Evolutionary conservation across 2,329 filamentous ascomycete species (phyloP).

Genomic region (Fusarium phyllophilum): DNA sequence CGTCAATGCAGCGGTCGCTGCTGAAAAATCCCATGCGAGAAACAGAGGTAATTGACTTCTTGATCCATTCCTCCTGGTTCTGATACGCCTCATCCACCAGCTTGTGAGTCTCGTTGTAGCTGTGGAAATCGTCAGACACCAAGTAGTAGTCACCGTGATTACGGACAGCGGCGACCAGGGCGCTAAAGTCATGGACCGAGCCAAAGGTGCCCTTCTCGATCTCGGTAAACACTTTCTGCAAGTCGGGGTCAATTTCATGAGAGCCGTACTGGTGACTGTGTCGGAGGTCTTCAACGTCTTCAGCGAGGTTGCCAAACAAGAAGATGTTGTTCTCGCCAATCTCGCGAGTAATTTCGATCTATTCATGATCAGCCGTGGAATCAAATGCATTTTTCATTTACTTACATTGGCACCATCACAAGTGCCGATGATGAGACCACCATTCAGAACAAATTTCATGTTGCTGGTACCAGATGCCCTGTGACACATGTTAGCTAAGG

Average conservation of each 20-base stretch:
- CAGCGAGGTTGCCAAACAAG: constrained; percentile 94
- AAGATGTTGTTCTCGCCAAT: constrained; percentile 98
- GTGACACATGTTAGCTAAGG: constrained; percentile 12
- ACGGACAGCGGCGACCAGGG: constrained; percentile 83
- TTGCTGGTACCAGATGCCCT: constrained; percentile 86
- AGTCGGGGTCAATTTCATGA: constrained; percentile 79
- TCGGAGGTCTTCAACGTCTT: constrained; percentile 96
- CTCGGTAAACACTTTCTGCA: constrained; percentile 82
- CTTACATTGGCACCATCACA: constrained; percentile 88
- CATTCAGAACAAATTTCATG: constrained; percentile 99
- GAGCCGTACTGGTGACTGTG: constrained; percentile 87
- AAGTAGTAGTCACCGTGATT: constrained; percentile 98
- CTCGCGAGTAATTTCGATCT: constrained; percentile 95
- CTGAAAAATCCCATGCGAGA: constrained; percentile 98
- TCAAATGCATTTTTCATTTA: background rate
- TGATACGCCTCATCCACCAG: constrained; percentile 92
- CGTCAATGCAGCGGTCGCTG: constrained; percentile 93
- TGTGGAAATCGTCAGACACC: constrained; percentile 96
- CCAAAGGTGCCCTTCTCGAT: constrained; percentile 88
- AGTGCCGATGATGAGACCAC: constrained; percentile 95
- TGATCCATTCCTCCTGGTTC: constrained; percentile 92
- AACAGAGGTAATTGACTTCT: constrained; percentile 89
- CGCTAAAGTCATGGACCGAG: constrained; percentile 79
- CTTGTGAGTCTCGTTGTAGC: constrained; percentile 89
- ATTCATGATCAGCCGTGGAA: background rate